Evolutionary conservation across 2,329 filamentous ascomycete species (phyloP).

Genomic region (Paecilomyces sp.): DNA sequence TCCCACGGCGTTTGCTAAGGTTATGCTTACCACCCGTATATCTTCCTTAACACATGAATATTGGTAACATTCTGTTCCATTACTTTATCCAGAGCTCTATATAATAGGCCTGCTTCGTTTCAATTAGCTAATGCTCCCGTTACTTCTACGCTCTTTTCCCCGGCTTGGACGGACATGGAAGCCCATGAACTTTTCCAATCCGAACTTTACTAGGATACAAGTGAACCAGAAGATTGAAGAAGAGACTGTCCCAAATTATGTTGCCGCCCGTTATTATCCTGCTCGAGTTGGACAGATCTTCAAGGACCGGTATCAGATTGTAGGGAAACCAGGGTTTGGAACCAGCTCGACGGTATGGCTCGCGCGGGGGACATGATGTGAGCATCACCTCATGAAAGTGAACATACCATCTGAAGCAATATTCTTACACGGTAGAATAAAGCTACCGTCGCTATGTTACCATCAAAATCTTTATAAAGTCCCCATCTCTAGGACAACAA

Average conservation of each 20-base stretch:
- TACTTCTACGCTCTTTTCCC: conserved; percentile 16
- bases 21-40: too few relatives aligned
- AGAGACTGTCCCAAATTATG: conserved; percentile 19
- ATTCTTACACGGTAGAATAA: neutral
- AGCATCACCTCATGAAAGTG: too few relatives aligned
- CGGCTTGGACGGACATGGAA: conserved; percentile 19
- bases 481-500: conserved; percentile 19
- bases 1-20: too few relatives aligned
- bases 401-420: too few relatives aligned
- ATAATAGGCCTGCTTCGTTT: too few relatives aligned
- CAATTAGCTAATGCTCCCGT: conserved; percentile 7
- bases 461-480: conserved; percentile 22
- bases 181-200: conserved; percentile 25
- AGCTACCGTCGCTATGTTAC: conserved; percentile 21
- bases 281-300: conserved; percentile 22
- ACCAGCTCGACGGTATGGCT: conserved; percentile 23
- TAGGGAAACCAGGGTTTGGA: conserved; percentile 31
- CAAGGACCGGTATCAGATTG: conserved; percentile 23
- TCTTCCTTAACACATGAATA: too few relatives aligned
- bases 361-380: too few relatives aligned
- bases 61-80: too few relatives aligned
- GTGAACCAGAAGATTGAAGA: conserved; percentile 21
- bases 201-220: conserved; percentile 17
- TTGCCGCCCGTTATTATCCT: conserved; percentile 18
- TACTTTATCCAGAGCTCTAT: too few relatives aligned